Evolutionary conservation across 2,329 filamentous ascomycete genomes (phyloP), one percentile per base, ranked within the genome.

Genomic region (Drechslerella dactyloides): DNA sequence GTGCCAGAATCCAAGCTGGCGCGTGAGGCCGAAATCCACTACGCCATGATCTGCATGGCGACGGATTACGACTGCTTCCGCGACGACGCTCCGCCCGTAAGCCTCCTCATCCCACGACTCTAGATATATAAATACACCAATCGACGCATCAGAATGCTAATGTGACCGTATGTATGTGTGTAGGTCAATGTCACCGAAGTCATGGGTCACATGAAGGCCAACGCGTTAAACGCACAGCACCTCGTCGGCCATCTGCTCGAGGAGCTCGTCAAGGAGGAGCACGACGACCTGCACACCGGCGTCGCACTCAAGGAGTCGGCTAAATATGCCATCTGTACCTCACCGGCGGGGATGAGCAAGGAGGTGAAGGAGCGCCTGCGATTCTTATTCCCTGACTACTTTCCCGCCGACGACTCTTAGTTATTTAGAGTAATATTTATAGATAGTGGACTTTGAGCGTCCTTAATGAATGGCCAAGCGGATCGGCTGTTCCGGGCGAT

Each of bases 11-110:
- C 93, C 55, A 99, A 99, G 84, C 87, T 99, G 19, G 94, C 94
- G 8, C 88, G 91, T 60, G 94, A 99, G 83, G 94, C 94, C 23
- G 94, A 99, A 83, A 90, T 99, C 76, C 90, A 89, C 37, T 97
- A 97, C 81, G 92, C 96, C 83, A 96, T 97, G 86, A 96, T 99
- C 78, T 96, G 93, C 84, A 99, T 99, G 94, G 91, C 91, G 35
- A 99, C 94, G 27, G 94, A 99, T 83, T 99, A 99, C 80, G 94
- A 99, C 83, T 97, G 93, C 86, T 99, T 73, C 46, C 66, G 69
- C 94, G 94, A 76, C 58, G 73, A 75, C 44, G 74, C 56, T 21
- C 46, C 59, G 58, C 63, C 57, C 2, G 61, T 53, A 48, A 46
- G 51, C 63, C 44, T 56, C 5, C 8, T 13, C 8, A 3, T 3